Conservation (phyloP, 306 rosid genomes). For the Malus fusca region DNA sequence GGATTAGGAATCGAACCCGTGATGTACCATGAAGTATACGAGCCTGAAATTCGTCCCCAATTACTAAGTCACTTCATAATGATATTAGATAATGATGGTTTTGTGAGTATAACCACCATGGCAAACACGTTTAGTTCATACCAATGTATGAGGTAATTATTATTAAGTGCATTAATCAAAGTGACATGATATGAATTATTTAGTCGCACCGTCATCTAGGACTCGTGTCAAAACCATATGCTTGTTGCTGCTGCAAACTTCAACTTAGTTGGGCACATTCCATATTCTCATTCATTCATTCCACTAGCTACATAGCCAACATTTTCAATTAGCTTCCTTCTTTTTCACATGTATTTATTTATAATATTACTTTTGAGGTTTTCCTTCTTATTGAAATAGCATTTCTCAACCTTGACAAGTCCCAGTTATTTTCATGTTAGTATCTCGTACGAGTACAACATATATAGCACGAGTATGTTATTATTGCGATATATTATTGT, state of each 20-base stretch:
- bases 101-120: neutral
- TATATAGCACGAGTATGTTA: fast-evolving
- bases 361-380: neutral
- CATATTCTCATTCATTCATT: neutral
- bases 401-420: neutral
- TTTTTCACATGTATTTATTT: neutral
- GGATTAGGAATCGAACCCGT: no score
- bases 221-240: conserved; percentile 1
- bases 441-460: no score
- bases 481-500: no score
- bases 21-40: no score
- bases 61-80: neutral
- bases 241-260: neutral
- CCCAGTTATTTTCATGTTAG: no score
- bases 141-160: neutral
- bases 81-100: neutral
- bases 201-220: neutral
- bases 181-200: neutral
- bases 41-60: fast-evolving
- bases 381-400: neutral
- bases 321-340: neutral
- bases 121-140: conserved; percentile 11
- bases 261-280: neutral
- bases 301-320: neutral
- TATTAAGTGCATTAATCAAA: neutral